phyloP scores from a whole-genome alignment of 495 filamentous ascomycete species.

The Penicillium chermesinum region DNA sequence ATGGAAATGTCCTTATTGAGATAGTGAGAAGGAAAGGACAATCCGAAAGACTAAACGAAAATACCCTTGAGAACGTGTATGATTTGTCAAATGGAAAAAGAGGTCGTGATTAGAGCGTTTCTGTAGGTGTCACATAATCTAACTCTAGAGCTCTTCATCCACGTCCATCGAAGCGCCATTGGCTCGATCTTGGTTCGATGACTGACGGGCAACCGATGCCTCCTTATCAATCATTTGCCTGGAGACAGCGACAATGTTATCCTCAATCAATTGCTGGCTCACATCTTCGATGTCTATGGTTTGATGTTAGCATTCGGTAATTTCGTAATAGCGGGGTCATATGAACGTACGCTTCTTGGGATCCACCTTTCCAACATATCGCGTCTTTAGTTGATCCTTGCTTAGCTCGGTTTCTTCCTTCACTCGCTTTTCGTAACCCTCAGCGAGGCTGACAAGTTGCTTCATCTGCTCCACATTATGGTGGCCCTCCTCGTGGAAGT shows the following conservation, averaged over 20 bases:
- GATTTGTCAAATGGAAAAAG: conserved; percentile 1
- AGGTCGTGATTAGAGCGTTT: conserved; percentile 23
- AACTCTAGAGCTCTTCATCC: conserved; percentile 52
- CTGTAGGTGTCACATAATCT: conserved; percentile 18
- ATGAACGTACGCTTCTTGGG: conserved; percentile 82
- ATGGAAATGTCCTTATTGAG: background rate
- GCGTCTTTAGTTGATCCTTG: conserved; percentile 95
- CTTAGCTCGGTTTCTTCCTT: conserved; percentile 96
- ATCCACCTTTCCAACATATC: conserved; percentile 98
- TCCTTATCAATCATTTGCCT: conserved; percentile 99
- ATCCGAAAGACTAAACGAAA: background rate
- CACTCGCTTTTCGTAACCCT: conserved; percentile 97
- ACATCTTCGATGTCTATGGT: conserved; percentile 79
- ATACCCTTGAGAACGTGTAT: background rate
- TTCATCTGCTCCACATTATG: conserved; percentile 82
- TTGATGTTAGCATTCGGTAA: conserved; percentile 23
- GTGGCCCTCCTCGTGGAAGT: conserved; percentile 79
- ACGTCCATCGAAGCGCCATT: conserved; percentile 56
- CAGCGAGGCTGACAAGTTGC: conserved; percentile 80
- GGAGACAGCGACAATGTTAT: conserved; percentile 95
- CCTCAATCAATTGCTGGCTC: conserved; percentile 92
- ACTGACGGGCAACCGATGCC: conserved; percentile 60
- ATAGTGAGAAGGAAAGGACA: too few species aligned
- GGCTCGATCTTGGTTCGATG: conserved; percentile 45
- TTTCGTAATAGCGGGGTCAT: background rate